Base-by-base conservation (phyloP, 1,284 basidiomycete species). In the Melampsora larici-populina region DNA sequence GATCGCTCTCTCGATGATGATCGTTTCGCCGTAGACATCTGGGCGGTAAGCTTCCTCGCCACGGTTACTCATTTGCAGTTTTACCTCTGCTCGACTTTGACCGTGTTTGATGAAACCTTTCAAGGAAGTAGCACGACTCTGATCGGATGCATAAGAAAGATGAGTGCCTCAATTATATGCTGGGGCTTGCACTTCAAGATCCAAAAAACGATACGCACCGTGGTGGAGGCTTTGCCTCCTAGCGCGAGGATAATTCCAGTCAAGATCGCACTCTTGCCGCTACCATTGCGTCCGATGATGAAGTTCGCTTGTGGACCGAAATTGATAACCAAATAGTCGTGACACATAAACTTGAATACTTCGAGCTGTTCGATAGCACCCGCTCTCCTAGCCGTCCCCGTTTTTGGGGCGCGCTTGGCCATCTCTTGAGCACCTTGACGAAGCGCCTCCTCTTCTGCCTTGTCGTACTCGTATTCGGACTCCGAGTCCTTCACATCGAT, bases 191-290 rank as follows among this genome's bases (percentile, higher is more conserved):
- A 29, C 8, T 9, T 60, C 55, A 60, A 2, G 17, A 55, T 46
- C n/a, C 6, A 1, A 29, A 55, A 46, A 64, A 29, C 24, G 4
- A n/a, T 13, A 43, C 60, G 33, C 58, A 94, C 94, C 1, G 97
- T 99, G 0, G 90, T 88, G 33, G 85, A 88, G 1, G 95, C 92
- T 84, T 96, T 97, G 0, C 94, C 94, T 67, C 97, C 97, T 0
- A 99, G 87, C 2, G 93, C 95, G 24, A 99, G 88, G 1, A 94
- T 94, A 80, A 99, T 90, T 1, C 91, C 97, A 9, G 96, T 94
- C 46, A 99, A 87, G 55, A 97, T 90, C 0, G 97, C 95, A 82
- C 93, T 96, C 86, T 99, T 99, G 17, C 97, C 95, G 84, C 79
- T 79, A 60, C 87, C 87, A 81, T 88, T 88, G 87, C 83, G 85